These are phyloP conservation scores for Collybia nuda DNA, from an alignment of 768 basidiomycete species.

Conservation along the genomic window DNA sequence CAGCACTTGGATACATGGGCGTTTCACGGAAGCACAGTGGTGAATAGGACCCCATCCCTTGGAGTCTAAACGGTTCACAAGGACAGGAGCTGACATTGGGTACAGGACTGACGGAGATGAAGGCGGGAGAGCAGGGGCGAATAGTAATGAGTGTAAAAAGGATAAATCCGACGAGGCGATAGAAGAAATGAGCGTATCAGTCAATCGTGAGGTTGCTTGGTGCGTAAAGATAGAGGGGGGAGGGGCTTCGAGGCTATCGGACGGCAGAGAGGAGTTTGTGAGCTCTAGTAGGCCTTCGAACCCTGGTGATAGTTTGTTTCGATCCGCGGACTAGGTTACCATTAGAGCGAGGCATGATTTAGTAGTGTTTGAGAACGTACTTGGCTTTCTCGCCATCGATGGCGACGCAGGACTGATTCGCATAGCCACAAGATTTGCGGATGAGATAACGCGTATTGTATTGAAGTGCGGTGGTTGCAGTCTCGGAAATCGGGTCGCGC, in stretches of 20 bases:
- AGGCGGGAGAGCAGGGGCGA: conserved; percentile 41
- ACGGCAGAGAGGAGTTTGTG: conserved; percentile 35
- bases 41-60: conserved; percentile 77
- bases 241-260: conserved; percentile 38
- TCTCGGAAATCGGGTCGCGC: conserved; percentile 76
- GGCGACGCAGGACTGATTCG: conserved; percentile 61
- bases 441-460: conserved; percentile 68
- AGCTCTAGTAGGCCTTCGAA: conserved; percentile 38
- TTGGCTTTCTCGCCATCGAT: conserved; percentile 58
- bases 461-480: conserved; percentile 66
- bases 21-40: conserved; percentile 55
- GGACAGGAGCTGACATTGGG: conserved; percentile 46
- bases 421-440: conserved; percentile 68
- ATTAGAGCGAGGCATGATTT: conserved; percentile 10
- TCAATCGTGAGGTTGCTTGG: conserved; percentile 40
- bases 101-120: conserved; percentile 39
- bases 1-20: conserved; percentile 60
- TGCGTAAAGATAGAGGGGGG: conserved; percentile 39
- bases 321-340: conserved; percentile 35
- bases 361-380: conserved; percentile 34
- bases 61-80: conserved; percentile 68
- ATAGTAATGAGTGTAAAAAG: conserved; percentile 54
- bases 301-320: conserved; percentile 30
- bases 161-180: conserved; percentile 49
- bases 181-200: conserved; percentile 54